Conservation (phyloP, 2,329 filamentous ascomycete genomes). For the Ophiocordyceps unilateralis region DNA sequence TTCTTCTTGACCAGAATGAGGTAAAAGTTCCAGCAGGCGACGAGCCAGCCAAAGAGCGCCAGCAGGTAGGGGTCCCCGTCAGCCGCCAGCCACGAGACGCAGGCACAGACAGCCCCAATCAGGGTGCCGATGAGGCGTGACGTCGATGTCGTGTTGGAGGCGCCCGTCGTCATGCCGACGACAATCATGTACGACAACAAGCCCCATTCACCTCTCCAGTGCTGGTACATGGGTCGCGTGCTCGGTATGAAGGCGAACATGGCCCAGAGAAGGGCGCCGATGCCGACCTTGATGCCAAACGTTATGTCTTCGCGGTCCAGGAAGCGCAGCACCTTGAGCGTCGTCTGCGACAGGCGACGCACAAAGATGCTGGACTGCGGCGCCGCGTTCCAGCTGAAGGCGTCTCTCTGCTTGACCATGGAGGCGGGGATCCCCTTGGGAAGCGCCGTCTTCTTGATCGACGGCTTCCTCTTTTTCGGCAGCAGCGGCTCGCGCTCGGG, state of each 20-base stretch:
- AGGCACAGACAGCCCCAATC: constrained; percentile 59
- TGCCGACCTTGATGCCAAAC: constrained; percentile 85
- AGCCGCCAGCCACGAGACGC: constrained; percentile 62
- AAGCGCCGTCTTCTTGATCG: constrained; percentile 34
- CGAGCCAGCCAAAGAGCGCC: constrained; percentile 65
- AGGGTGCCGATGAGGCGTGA: constrained; percentile 77
- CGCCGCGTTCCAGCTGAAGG: constrained; percentile 38
- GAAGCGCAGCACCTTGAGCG: constrained; percentile 28
- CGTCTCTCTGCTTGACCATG: constrained; percentile 34
- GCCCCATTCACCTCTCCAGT: constrained; percentile 94
- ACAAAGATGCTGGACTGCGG: constrained; percentile 26
- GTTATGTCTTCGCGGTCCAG: constrained; percentile 39
- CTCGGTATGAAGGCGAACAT: constrained; percentile 69
- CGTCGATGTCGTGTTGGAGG: constrained; percentile 81
- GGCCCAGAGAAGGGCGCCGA: constrained; percentile 77
- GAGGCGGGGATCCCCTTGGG: constrained; percentile 37
- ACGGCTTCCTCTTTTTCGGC: constrained; percentile 21
- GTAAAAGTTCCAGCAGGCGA: constrained; percentile 73
- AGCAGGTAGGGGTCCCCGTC: constrained; percentile 58
- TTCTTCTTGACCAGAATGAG: constrained; percentile 73
- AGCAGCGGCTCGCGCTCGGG: constrained; percentile 25
- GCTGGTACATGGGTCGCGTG: constrained; percentile 64
- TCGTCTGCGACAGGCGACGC: constrained; percentile 25
- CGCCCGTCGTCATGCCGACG: constrained; percentile 92
- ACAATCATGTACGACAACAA: constrained; percentile 95